Conservation (phyloP, 768 basidiomycete genomes). For the Infundibulicybe gibba region DNA sequence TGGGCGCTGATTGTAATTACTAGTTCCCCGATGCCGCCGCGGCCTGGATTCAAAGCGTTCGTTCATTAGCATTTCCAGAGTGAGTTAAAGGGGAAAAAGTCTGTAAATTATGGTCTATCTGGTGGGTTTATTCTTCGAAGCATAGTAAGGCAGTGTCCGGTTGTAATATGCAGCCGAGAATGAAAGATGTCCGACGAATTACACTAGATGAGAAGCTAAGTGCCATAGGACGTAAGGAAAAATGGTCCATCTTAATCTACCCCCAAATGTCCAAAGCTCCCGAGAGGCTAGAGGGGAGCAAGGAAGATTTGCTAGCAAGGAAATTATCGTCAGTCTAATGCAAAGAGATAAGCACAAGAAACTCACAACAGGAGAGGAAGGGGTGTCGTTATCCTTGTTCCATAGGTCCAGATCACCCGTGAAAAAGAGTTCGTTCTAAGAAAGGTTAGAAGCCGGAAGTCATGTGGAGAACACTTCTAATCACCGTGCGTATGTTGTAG, state of each 20-base stretch:
- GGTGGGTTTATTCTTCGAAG: no score
- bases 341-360: neutral
- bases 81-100: conserved; percentile 9
- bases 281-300: neutral
- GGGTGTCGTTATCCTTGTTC: conserved; percentile 26
- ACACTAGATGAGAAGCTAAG: no score
- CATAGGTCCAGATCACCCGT: conserved; percentile 37
- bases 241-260: no score
- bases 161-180: no score
- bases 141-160: no score
- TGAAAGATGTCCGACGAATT: no score
- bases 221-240: no score
- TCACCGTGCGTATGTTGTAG: conserved; percentile 30
- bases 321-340: neutral
- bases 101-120: no score
- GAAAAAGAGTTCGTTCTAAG: conserved; percentile 37
- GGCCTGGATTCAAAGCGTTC: conserved; percentile 36
- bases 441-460: neutral
- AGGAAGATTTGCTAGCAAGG: conserved; percentile 7
- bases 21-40: conserved; percentile 37
- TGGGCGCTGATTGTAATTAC: conserved; percentile 1
- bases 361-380: conserved; percentile 32
- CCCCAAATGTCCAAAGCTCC: no score
- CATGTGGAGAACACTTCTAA: neutral
- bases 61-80: conserved; percentile 29